Conservation (phyloP, 2,329 filamentous ascomycete genomes). For the Drechslerella coelobrocha region DNA sequence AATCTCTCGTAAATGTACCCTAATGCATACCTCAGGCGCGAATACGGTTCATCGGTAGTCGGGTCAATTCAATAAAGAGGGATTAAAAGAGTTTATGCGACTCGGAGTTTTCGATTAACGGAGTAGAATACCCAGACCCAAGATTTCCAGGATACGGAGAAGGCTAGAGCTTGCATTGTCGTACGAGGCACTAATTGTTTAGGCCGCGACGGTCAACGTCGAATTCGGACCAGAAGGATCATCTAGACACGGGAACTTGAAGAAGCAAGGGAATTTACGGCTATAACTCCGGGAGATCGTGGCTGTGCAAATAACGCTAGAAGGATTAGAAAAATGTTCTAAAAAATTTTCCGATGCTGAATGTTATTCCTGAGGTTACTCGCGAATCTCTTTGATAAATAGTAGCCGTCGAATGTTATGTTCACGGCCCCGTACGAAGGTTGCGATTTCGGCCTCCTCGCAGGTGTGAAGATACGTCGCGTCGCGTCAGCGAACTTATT, state of each 20-base stretch:
- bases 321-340: constrained; percentile 24
- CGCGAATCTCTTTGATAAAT: background rate
- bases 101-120: background rate
- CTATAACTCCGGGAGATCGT: constrained; percentile 7
- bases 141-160: constrained; percentile 13
- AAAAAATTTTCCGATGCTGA: constrained; percentile 29
- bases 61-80: background rate
- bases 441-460: constrained; percentile 16
- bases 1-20: constrained; percentile 37
- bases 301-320: constrained; percentile 30
- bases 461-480: background rate
- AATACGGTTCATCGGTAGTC: constrained; percentile 12
- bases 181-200: constrained; percentile 38
- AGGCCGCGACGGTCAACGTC: constrained; percentile 8
- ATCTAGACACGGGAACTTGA: constrained; percentile 33
- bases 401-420: constrained; percentile 15
- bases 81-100: background rate
- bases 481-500: background rate
- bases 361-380: background rate
- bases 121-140: constrained; percentile 18
- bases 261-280: background rate
- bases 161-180: background rate
- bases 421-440: background rate
- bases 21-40: constrained; percentile 8
- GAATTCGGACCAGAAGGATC: background rate